Percentiles rank a stretch among this genome's conserved stretches.
Conservation (phyloP, 306 rosid species). For the Albizia julibrissin region DNA sequence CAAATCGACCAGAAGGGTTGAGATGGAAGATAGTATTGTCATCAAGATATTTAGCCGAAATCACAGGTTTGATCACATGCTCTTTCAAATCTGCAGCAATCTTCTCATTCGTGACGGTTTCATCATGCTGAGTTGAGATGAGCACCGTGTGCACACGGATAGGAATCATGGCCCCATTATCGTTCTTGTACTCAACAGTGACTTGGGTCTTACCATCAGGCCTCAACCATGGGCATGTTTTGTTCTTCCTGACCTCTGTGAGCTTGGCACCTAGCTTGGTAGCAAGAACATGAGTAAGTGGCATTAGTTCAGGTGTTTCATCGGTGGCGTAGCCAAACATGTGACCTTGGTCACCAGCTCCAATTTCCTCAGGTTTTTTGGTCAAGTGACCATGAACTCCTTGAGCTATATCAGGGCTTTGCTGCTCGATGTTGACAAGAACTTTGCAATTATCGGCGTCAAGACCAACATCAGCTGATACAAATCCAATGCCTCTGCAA, state of each 20-base stretch:
- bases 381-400: slow-evolving; percentile 79
- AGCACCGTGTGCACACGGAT: slow-evolving; percentile 78
- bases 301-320: slow-evolving; percentile 78
- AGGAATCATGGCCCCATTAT: slow-evolving; percentile 81
- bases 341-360: slow-evolving; percentile 89
- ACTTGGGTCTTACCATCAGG: slow-evolving; percentile 90
- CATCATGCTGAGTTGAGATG: slow-evolving; percentile 82
- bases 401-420: slow-evolving; percentile 80
- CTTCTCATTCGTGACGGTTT: slow-evolving; percentile 62
- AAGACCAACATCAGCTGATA: slow-evolving; percentile 72
- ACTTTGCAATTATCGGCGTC: slow-evolving; percentile 84
- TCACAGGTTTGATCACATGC: slow-evolving; percentile 73
- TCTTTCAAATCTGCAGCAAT: slow-evolving; percentile 68
- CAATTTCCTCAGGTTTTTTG: slow-evolving; percentile 80
- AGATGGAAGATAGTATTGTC: slow-evolving; percentile 81
- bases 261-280: slow-evolving; percentile 83
- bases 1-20: slow-evolving; percentile 80
- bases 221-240: slow-evolving; percentile 73
- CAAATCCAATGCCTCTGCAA: slow-evolving; percentile 75
- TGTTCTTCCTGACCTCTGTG: slow-evolving; percentile 79
- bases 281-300: slow-evolving; percentile 78
- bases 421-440: slow-evolving; percentile 78
- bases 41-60: slow-evolving; percentile 69
- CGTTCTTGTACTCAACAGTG: slow-evolving; percentile 75
- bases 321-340: slow-evolving; percentile 88